phyloP scores from a whole-genome alignment of 148 eudicot species.

The Rheum nobile region DNA sequence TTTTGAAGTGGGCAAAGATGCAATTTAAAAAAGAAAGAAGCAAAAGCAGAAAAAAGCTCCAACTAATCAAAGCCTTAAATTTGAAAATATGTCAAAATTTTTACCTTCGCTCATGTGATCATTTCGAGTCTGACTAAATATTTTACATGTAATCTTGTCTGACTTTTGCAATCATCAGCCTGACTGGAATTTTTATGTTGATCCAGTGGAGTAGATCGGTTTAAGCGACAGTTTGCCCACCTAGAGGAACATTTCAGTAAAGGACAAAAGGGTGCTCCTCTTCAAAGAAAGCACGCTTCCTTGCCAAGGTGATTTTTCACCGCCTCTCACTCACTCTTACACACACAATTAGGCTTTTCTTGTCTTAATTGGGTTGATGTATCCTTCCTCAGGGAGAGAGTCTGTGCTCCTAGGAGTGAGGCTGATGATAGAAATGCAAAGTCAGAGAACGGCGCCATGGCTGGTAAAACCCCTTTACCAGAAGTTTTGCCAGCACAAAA shows the following conservation, averaged over 20 bases:
- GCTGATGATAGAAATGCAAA: conserved; percentile 31
- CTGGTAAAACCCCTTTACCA: conserved; percentile 27
- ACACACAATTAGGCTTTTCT: neutral
- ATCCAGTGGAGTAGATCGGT: conserved; percentile 79
- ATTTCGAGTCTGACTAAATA: neutral
- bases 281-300: conserved; percentile 80
- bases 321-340: neutral
- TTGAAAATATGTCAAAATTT: neutral
- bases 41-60: neutral
- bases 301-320: conserved; percentile 95
- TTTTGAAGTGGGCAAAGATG: neutral
- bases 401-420: conserved; percentile 45
- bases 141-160: neutral
- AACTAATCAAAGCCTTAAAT: neutral
- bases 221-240: conserved; percentile 80
- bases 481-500: neutral
- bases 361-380: neutral
- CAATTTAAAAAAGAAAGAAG: neutral
- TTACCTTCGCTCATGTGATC: neutral
- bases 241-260: conserved; percentile 71
- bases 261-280: conserved; percentile 59
- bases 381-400: conserved; percentile 41
- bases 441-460: conserved; percentile 21
- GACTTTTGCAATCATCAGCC: neutral
- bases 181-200: conserved; percentile 6